Percentiles rank a stretch among this genome's conserved stretches.
These are phyloP conservation scores for Naematelia encephala DNA, from an alignment of 768 basidiomycete species.

Conservation along the genomic window DNA sequence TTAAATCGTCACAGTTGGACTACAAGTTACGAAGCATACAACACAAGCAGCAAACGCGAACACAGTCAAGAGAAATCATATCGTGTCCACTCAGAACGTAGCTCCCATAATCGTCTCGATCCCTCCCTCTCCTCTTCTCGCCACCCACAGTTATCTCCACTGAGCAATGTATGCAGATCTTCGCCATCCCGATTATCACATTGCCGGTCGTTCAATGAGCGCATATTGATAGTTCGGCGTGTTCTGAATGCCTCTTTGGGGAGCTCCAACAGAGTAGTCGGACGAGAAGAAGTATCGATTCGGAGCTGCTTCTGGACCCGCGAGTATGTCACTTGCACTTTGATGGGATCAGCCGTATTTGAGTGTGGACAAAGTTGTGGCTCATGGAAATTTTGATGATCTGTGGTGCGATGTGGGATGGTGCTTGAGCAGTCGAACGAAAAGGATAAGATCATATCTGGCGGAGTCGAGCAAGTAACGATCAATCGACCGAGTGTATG, in stretches of 20 bases:
- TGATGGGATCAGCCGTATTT: background rate
- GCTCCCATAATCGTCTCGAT: conserved; percentile 15
- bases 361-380: background rate
- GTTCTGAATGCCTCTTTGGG: background rate
- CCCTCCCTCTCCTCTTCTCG: conserved; percentile 20
- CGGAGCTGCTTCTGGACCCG: background rate
- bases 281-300: background rate
- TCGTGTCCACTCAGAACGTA: conserved; percentile 25
- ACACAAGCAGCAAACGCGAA: background rate
- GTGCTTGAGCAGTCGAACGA: background rate
- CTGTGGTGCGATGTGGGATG: background rate
- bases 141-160: conserved; percentile 8
- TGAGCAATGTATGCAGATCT: background rate
- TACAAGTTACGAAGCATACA: background rate
- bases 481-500: conserved; percentile 24
- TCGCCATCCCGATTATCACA: background rate
- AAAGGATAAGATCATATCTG: conserved; percentile 32
- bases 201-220: background rate
- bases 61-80: background rate
- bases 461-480: conserved; percentile 37
- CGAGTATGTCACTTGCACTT: background rate
- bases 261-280: no score
- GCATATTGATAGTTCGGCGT: background rate
- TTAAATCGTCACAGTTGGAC: no score
- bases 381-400: background rate